Conservation (phyloP, 192 early-diverging fungal genomes). For the Linnemannia elongata region DNA sequence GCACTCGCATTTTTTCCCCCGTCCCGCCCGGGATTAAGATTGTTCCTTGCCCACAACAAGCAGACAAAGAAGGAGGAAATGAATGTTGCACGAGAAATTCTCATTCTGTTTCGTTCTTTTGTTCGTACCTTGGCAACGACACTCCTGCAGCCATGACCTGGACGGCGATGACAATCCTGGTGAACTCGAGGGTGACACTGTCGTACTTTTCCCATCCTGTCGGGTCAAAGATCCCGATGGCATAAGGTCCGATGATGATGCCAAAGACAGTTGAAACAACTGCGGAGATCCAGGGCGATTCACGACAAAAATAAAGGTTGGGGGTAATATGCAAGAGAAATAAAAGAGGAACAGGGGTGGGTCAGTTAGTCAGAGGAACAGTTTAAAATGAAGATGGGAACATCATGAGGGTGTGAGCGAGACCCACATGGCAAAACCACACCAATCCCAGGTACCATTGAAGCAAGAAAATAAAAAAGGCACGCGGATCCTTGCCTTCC, state of each 20-base stretch:
- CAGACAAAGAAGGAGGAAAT: not conserved
- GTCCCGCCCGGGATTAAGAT: conserved; percentile 23
- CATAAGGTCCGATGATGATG: conserved; percentile 86
- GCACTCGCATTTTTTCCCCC: not conserved
- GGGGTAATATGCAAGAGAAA: not conserved
- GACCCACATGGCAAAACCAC: conserved; percentile 1
- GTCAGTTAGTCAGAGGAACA: not conserved
- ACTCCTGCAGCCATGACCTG: conserved; percentile 93
- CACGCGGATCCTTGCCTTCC: not conserved
- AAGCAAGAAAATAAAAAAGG: not conserved
- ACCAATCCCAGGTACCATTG: not conserved
- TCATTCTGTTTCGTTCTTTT: not conserved
- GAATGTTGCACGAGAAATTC: conserved; percentile 7
- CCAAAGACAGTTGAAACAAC: conserved; percentile 89
- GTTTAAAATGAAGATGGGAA: not conserved
- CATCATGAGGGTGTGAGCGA: not conserved
- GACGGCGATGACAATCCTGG: conserved; percentile 85
- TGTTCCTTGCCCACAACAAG: conserved; percentile 11
- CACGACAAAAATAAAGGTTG: not conserved
- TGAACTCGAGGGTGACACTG: conserved; percentile 76
- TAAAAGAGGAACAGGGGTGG: not conserved
- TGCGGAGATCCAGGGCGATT: conserved; percentile 27
- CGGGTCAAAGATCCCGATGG: conserved; percentile 79
- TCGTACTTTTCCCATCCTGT: conserved; percentile 64
- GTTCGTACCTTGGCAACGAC: conserved; percentile 76